Evolutionary conservation across 2,329 filamentous ascomycete genomes (phyloP).

Genomic region (Fusarium nurragi): DNA sequence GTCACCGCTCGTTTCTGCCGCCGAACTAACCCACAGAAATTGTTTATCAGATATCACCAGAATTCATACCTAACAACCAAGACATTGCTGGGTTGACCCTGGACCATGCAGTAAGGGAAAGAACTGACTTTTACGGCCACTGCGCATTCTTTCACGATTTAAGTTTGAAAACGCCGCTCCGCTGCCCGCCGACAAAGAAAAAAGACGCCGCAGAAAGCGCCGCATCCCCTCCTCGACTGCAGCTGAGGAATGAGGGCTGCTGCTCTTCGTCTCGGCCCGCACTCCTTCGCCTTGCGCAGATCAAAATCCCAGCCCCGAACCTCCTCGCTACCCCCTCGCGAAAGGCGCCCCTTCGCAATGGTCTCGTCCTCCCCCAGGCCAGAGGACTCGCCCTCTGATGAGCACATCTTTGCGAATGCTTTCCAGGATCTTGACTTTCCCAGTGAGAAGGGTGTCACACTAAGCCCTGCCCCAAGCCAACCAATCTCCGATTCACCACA

Average conservation of each 20-base stretch:
- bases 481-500: constrained; percentile 20
- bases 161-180: background rate
- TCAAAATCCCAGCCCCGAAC: constrained; percentile 30
- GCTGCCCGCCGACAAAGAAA: constrained; percentile 19
- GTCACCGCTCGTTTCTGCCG: constrained; percentile 45
- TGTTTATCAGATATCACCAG: constrained; percentile 19
- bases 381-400: constrained; percentile 16
- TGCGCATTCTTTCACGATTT: constrained; percentile 1
- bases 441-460: constrained; percentile 15
- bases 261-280: constrained; percentile 39
- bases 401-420: constrained; percentile 26
- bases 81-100: background rate
- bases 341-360: constrained; percentile 33
- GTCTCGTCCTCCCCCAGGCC: constrained; percentile 22
- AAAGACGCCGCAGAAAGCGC: constrained; percentile 8
- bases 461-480: constrained; percentile 15
- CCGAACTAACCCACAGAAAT: constrained; percentile 37
- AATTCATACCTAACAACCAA: constrained; percentile 15
- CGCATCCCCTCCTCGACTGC: constrained; percentile 3
- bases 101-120: background rate
- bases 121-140: background rate
- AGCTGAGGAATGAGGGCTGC: constrained; percentile 43
- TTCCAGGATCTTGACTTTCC: constrained; percentile 33
- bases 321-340: constrained; percentile 17
- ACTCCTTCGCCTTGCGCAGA: constrained; percentile 35